Evolutionary conservation across 345 rosid species (phyloP), one percentile per base, ranked within the genome.

Genomic region (Populus simonii): DNA sequence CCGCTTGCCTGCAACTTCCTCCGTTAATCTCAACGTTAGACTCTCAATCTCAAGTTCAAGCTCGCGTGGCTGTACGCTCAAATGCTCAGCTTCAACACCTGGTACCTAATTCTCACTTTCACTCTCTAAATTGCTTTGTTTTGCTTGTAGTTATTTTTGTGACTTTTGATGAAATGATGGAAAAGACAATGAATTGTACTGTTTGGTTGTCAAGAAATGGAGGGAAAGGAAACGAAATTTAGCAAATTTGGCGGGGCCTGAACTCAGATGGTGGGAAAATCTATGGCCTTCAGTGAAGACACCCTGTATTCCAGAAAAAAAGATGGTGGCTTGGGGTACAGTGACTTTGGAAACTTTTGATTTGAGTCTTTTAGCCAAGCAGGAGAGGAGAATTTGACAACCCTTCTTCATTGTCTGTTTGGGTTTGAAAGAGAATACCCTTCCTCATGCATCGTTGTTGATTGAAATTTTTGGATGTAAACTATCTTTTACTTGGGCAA

Each of bases 81-180:
- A 71, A 80, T 87, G 89, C 87, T 72, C 80, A 9, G 88, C 93
- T 77, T 75, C 86, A n/a, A 67, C 86, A 7, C 68, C 78, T 65
- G 92, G 96, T 92, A 84, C 18, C 72, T 33, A 16, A 12, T 33
- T 8, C 22, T 6, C 13, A 5, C 67, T 51, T 20, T 33, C 57
- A 36, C 31, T 65, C 17, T 45, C 29, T 51, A 17, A 51, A 51
- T 51, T 17, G 7, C 39, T 27, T 27, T 27, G 1, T 51, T 17
- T 5, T 71, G 9, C n/a, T 33, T 65, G 1, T 49, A n/a, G 10
- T 18, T 3, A 9, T 45, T 53, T 59, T 43, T 5, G 12, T 16
- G 27, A 1, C 27, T 27, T 27, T 27, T 27, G 27, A 27, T 27
- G 27, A 1, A 27, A 27, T 27, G 27, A 27, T 2, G 25, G 59